Conservation (phyloP, 164 flowering plant genomes). For the Tetracentron sinense region DNA sequence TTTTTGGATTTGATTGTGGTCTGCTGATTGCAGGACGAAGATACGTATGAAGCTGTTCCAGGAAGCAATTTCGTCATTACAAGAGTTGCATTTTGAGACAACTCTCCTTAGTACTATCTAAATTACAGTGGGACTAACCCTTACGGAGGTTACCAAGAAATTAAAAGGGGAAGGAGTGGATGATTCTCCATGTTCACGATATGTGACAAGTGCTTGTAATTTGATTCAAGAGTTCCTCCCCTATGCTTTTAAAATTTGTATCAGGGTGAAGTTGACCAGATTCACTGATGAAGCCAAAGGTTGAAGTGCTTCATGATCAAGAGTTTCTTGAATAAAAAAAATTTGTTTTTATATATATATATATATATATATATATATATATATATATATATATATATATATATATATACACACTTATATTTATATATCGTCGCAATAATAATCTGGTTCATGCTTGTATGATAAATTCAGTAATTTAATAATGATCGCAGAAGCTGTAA, state of each 20-base stretch:
- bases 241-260: neutral
- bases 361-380: too few species aligned
- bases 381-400: too few species aligned
- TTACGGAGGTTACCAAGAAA: slow-evolving; percentile 86
- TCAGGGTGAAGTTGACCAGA: slow-evolving; percentile 99
- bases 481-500: slow-evolving; percentile 50
- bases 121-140: slow-evolving; percentile 74
- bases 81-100: slow-evolving; percentile 81
- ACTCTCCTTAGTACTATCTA: slow-evolving; percentile 89
- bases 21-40: slow-evolving; percentile 73
- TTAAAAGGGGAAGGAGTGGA: slow-evolving; percentile 94
- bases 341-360: too few species aligned
- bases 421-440: neutral
- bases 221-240: neutral
- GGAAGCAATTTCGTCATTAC: slow-evolving; percentile 88
- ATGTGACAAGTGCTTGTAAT: neutral
- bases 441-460: slow-evolving; percentile 1
- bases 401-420: too few species aligned
- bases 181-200: slow-evolving; percentile 81
- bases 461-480: slow-evolving; percentile 58
- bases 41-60: slow-evolving; percentile 64
- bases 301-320: slow-evolving; percentile 95
- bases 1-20: too few species aligned
- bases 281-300: slow-evolving; percentile 98
- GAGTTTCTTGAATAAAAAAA: slow-evolving; percentile 98